A percentile compares a stretch with the other conserved stretches of the same genome.
These are phyloP conservation scores for Cordyceps militaris DNA, from an alignment of 2,329 filamentous ascomycete genomes.

Conservation along the genomic window DNA sequence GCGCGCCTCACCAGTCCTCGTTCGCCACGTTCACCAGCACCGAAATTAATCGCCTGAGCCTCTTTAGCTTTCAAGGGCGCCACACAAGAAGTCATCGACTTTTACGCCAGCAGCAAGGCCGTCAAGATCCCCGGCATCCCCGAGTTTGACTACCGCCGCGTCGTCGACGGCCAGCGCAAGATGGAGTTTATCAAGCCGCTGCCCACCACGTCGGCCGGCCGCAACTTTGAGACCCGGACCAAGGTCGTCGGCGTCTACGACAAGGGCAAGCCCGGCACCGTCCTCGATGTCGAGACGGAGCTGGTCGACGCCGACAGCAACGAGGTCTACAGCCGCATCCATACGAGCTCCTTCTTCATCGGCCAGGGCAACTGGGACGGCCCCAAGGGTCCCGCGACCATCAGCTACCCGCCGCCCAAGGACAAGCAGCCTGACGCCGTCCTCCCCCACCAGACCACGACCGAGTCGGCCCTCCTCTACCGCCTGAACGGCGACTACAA, in stretches of 20 bases:
- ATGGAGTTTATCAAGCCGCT: constrained; percentile 71
- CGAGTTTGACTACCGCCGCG: constrained; percentile 64
- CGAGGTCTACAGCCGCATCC: constrained; percentile 63
- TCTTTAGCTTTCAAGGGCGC: constrained; percentile 65
- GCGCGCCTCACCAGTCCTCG: constrained; percentile 20
- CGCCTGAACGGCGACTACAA: constrained; percentile 92
- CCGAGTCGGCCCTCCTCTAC: constrained; percentile 70
- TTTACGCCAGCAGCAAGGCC: constrained; percentile 64
- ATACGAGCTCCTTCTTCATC: constrained; percentile 70
- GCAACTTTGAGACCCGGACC: constrained; percentile 66
- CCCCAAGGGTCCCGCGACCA: constrained; percentile 76
- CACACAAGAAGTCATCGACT: constrained; percentile 72
- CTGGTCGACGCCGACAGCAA: constrained; percentile 63
- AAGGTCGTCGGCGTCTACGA: constrained; percentile 83
- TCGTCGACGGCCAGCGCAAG: constrained; percentile 78
- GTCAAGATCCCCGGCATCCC: constrained; percentile 68
- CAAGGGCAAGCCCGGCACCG: constrained; percentile 77
- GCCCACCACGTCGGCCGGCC: constrained; percentile 62
- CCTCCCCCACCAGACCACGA: constrained; percentile 62
- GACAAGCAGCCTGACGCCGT: constrained; percentile 66
- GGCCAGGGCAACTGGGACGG: constrained; percentile 79
- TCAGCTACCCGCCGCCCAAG: constrained; percentile 71
- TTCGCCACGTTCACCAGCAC: not conserved
- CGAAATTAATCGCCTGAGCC: constrained; percentile 13
- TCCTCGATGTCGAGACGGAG: constrained; percentile 71